Percentiles rank a stretch among this genome's conserved stretches.
phyloP scores from a whole-genome alignment of 2,329 filamentous ascomycete genomes.

The Akanthomyces dipterigenus region DNA sequence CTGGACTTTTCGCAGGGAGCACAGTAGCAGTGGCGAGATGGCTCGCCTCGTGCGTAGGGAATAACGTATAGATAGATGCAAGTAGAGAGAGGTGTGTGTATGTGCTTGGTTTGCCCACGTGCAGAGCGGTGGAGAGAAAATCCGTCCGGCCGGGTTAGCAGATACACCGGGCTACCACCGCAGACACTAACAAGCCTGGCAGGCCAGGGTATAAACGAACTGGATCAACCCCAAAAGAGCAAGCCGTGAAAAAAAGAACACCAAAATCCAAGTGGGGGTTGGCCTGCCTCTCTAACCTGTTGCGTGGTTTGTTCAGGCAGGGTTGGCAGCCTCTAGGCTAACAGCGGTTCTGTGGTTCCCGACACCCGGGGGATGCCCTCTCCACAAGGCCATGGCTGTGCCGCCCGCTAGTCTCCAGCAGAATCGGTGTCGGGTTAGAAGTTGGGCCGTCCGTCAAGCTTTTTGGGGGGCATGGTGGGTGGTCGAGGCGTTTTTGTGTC shows the following conservation, averaged over 20 bases:
- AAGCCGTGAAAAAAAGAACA: background rate
- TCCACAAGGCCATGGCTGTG: background rate
- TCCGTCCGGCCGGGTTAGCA: background rate
- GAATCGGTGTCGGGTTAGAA: slow-evolving; percentile 2
- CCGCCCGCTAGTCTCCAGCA: background rate
- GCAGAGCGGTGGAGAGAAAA: background rate
- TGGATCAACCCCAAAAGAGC: background rate
- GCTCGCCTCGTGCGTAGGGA: background rate
- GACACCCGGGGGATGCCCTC: background rate
- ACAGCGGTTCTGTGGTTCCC: background rate
- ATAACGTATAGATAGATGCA: too few species aligned
- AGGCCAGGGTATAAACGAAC: background rate
- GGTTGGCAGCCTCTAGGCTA: background rate
- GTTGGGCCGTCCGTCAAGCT: background rate
- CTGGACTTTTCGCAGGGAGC: too few species aligned
- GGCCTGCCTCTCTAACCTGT: background rate
- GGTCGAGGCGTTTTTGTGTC: background rate
- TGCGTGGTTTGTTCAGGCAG: background rate
- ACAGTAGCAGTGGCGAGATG: background rate
- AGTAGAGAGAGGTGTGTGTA: background rate
- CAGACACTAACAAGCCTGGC: background rate
- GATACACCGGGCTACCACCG: background rate
- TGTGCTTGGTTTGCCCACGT: background rate
- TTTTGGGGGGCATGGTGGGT: background rate
- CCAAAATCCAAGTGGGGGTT: background rate